These are phyloP conservation scores for Postia placenta DNA, from an alignment of 768 basidiomycete species.

Conservation along the genomic window DNA sequence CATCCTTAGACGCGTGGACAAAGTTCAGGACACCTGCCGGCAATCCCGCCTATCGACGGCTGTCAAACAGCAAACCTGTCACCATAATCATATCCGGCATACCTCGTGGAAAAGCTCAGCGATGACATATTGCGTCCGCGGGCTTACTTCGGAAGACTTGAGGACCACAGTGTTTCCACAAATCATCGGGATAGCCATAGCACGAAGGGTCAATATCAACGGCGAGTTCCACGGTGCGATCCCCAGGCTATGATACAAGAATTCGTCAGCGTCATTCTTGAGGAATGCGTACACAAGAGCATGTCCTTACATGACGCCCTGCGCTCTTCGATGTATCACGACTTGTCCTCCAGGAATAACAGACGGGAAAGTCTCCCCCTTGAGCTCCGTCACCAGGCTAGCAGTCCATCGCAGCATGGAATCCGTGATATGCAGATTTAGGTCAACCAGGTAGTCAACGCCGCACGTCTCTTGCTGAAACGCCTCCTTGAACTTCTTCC, in stretches of 20 bases:
- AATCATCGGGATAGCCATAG: conserved; percentile 39
- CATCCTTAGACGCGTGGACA: conserved; percentile 39
- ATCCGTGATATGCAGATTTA: conserved; percentile 22
- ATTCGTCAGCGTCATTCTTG: too few relatives aligned
- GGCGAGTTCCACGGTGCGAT: conserved; percentile 58
- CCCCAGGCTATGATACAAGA: conserved; percentile 45
- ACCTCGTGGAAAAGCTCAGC: conserved; percentile 44
- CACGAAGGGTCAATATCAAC: conserved; percentile 37
- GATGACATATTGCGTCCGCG: conserved; percentile 41
- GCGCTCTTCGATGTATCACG: conserved; percentile 36
- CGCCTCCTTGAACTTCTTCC: conserved; percentile 26
- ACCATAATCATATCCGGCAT: background rate
- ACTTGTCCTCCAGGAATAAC: conserved; percentile 37
- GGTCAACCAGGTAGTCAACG: conserved; percentile 11
- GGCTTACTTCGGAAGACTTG: conserved; percentile 46
- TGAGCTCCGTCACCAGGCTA: conserved; percentile 30
- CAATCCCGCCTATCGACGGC: conserved; percentile 39
- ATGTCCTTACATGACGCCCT: conserved; percentile 44
- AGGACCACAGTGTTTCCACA: conserved; percentile 53
- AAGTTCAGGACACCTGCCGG: conserved; percentile 56
- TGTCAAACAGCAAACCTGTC: background rate
- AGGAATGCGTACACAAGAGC: background rate
- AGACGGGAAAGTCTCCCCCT: conserved; percentile 40
- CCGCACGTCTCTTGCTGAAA: conserved; percentile 35
- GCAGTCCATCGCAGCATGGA: conserved; percentile 28